Evolutionary conservation across 2,329 filamentous ascomycete genomes (phyloP).

Genomic region (Ceratocystis lukuohia): DNA sequence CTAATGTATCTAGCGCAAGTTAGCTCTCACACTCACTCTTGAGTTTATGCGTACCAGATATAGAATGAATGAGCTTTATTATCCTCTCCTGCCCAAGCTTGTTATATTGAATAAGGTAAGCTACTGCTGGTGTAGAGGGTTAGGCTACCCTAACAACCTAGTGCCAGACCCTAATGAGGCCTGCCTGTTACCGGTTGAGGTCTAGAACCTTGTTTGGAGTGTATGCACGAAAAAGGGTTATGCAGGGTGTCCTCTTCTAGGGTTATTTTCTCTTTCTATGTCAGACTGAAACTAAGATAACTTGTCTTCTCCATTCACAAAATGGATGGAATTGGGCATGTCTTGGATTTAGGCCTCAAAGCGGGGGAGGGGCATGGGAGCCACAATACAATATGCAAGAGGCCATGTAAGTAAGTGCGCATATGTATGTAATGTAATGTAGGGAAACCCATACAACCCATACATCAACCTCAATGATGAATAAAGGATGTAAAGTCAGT

Average conservation of each 20-base stretch:
- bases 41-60: not conserved
- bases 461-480: too few relatives aligned
- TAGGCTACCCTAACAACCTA: not conserved
- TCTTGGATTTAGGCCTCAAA: slow-evolving; percentile 2
- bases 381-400: not conserved
- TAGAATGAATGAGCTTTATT: not conserved
- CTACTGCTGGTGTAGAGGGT: not conserved
- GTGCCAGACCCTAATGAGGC: not conserved
- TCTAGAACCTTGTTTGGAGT: too few relatives aligned
- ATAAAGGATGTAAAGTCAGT: too few relatives aligned
- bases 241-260: too few relatives aligned
- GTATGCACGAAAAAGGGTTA: too few relatives aligned
- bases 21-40: not conserved
- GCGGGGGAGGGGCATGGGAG: not conserved
- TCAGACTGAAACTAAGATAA: not conserved
- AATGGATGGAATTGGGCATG: not conserved
- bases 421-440: not conserved
- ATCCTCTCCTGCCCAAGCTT: not conserved
- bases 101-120: not conserved
- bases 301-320: not conserved
- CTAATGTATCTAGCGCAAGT: not conserved
- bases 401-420: not conserved
- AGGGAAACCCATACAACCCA: too few relatives aligned
- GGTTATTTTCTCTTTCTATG: not conserved
- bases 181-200: not conserved